Evolutionary conservation across 495 filamentous ascomycete species (phyloP).

Genomic region (Cetradonia linearis): DNA sequence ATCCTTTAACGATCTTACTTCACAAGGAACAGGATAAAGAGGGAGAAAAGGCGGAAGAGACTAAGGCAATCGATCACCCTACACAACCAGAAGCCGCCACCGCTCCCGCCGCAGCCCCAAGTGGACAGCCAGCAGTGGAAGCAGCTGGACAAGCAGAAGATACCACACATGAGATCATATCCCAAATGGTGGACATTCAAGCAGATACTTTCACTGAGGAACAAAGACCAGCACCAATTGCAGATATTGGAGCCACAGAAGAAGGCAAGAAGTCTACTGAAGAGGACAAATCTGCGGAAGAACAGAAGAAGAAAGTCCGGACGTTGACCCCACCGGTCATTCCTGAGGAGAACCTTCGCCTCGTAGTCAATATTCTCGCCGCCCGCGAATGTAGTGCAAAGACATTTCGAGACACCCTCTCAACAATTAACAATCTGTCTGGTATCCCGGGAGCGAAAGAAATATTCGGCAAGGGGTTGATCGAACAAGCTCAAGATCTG

Average conservation of each 20-base stretch:
- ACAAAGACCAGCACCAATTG: neutral
- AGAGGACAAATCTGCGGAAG: conserved; percentile 31
- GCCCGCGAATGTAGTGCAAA: conserved; percentile 93
- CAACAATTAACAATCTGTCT: conserved; percentile 95
- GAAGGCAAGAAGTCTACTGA: conserved; percentile 22
- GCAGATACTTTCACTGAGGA: conserved; percentile 4
- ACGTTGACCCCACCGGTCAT: conserved; percentile 74
- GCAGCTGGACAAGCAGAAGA: conserved; percentile 22
- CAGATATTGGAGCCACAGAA: conserved; percentile 27
- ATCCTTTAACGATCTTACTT: conserved; percentile 70
- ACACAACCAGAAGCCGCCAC: conserved; percentile 23
- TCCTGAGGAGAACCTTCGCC: conserved; percentile 77
- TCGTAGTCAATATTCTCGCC: conserved; percentile 91
- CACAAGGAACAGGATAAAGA: conserved; percentile 69
- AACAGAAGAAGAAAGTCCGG: conserved; percentile 60
- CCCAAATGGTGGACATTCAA: conserved; percentile 19
- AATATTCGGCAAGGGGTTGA: conserved; percentile 82
- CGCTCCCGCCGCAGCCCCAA: conserved; percentile 14
- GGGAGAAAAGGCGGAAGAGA: conserved; percentile 24
- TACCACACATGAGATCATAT: conserved; percentile 6
- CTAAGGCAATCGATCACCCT: conserved; percentile 23
- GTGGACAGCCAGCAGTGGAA: conserved; percentile 26
- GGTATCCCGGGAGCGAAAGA: conserved; percentile 82
- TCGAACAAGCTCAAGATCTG: conserved; percentile 71
- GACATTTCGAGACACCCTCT: conserved; percentile 92